Percentiles rank a stretch among this genome's conserved stretches.
Conservation (phyloP, 2,329 filamentous ascomycete species). For the Thielaviopsis populi region DNA sequence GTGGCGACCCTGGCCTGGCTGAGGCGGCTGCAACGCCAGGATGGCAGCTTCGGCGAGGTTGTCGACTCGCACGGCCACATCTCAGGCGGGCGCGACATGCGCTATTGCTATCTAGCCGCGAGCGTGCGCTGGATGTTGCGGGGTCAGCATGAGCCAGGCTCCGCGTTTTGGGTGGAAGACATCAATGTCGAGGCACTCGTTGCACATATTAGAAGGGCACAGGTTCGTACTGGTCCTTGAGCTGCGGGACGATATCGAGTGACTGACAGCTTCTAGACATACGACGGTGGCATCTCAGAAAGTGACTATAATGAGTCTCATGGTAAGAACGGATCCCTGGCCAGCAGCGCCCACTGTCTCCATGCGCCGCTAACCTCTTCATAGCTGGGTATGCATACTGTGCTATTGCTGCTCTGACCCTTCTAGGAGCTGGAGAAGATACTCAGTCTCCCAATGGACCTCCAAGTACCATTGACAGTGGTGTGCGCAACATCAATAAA, state of each 20-base stretch:
- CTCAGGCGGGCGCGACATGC: conserved; percentile 69
- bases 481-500: conserved; percentile 23
- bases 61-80: conserved; percentile 42
- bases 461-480: conserved; percentile 20
- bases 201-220: conserved; percentile 51
- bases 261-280: conserved; percentile 37
- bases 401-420: conserved; percentile 59
- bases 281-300: conserved; percentile 74
- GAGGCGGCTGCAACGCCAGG: conserved; percentile 54
- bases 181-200: conserved; percentile 59
- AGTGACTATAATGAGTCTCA: conserved; percentile 69
- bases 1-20: conserved; percentile 59
- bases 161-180: conserved; percentile 47
- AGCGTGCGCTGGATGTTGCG: conserved; percentile 70
- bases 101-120: conserved; percentile 76
- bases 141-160: conserved; percentile 38
- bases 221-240: conserved; percentile 27
- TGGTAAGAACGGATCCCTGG: conserved; percentile 33
- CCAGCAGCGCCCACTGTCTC: background rate
- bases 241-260: background rate
- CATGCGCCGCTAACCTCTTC: conserved; percentile 23
- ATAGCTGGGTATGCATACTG: conserved; percentile 78
- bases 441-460: conserved; percentile 11
- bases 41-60: conserved; percentile 87
- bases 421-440: conserved; percentile 40